Evolutionary conservation across 495 filamentous ascomycete species (phyloP), one percentile per base, ranked within the genome.

Genomic region (Podospora australis): DNA sequence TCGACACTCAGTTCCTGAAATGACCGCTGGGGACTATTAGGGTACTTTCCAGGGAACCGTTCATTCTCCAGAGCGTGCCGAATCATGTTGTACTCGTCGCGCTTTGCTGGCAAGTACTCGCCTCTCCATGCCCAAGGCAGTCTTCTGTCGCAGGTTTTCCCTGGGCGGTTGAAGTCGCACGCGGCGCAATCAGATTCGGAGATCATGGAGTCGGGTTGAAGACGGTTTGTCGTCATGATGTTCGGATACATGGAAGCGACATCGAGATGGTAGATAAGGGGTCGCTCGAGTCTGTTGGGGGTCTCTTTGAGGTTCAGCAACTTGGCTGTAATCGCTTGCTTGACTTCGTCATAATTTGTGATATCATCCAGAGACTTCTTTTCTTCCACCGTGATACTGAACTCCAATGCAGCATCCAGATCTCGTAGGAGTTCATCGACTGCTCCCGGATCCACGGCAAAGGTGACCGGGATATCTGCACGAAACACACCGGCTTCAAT

Each of bases 231-330:
- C 3, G 92, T 97, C 94, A 99, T 99, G 67, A 99, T 99, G 63
- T 99, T 99, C 14, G 92, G 92, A 65, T 99, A 99, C 92, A 99
- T 99, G 44, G 92, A 95, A 13, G 92, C 92, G 39, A 99, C 92
- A 57, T 99, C 92, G 62, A 99, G 73, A 73, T 99, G 92, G 66
- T 99, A 99, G 45, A 99, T 99, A 26, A 88, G 83, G 1, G 92
- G 92, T 21, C 81, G 74, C 61, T 99, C 92, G 49, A 74, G 77
- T 44, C 92, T 73, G 50, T 86, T 85, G 1, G 92, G 90, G 1
- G 84, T 88, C 29, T 79, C 71, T 64, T 87, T 95, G 25, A 99
- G 73, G 54, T 80, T 75, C 10, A 80, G 68, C 29, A 99, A 68
- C 43, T 77, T 81, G 40, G 84, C 75, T 13, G 72, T 68, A 40